Evolutionary conservation across 768 basidiomycete species (phyloP), one percentile per base, ranked within the genome.

Genomic region (Boletus sp.): DNA sequence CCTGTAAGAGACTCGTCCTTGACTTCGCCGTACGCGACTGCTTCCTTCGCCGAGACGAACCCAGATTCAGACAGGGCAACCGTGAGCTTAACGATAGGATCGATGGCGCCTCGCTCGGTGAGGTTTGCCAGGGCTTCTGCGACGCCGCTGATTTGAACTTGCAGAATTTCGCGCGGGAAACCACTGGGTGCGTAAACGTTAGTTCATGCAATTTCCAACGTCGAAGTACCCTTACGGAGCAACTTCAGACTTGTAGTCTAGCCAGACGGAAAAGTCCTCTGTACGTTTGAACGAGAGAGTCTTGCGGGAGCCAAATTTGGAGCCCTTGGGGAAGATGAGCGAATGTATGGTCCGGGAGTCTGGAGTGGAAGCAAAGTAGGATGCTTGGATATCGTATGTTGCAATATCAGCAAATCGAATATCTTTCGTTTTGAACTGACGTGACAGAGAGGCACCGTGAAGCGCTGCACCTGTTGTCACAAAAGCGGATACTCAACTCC

Each of bases 391-490:
- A 62, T 94, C 91, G 64, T 90, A 85, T 4, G 80, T 74, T 15
- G 74, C 72, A 56, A 90, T 79, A 69, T 98, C 97, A 5, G 80
- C 72, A 32, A 98, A 80, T 58, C 92, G 90, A 71, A 98, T 89
- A 64, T 89, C 86, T 76, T 98, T 99, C 48, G 97, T 97, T 76
- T 90, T 90, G 81, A 97, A 98, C 66, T 92, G 92, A 40, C 89
- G 80, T 62, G 89, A 93, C 29, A 95, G 80, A 24, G 84, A 80
- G 4, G 97, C 96, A 15, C 95, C 97, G 59, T 96, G 86, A 48
- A 97, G 85, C 1, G 91, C 96, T 24, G 96, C 94, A 42, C 88
- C 85, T 78, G 54, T 50, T 15, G 9, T 46, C 37, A 32, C 17
- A 15, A 32, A 56, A 18, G 10, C 9, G 51, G 18, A 28, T 18